A percentile compares a stretch with the other conserved stretches of the same genome.
Evolutionary conservation across 768 basidiomycete species (phyloP).

Genomic region (Pleurotus tuoliensis): DNA sequence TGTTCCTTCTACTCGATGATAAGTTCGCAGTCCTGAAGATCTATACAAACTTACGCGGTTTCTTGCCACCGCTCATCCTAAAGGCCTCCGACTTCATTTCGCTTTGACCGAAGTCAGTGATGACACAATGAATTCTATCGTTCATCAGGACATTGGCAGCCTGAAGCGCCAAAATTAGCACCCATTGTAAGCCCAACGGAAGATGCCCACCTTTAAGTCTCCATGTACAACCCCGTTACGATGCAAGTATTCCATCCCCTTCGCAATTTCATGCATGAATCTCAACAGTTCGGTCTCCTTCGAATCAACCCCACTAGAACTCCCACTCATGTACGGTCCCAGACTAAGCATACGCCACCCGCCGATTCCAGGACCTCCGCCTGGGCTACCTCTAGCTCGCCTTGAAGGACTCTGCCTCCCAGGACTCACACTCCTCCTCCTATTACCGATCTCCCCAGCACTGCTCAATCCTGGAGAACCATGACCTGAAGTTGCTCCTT

Average conservation of each 20-base stretch:
- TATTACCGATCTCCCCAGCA: slow-evolving; percentile 12
- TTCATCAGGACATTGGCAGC: slow-evolving; percentile 76
- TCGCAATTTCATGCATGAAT: slow-evolving; percentile 70
- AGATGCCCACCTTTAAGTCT: slow-evolving; percentile 63
- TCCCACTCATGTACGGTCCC: slow-evolving; percentile 4
- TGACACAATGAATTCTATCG: slow-evolving; percentile 60
- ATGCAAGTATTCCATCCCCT: slow-evolving; percentile 83
- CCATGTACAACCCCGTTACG: slow-evolving; percentile 67
- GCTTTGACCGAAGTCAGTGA: slow-evolving; percentile 82
- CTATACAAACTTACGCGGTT: slow-evolving; percentile 37
- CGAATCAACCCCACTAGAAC: background rate
- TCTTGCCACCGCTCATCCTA: slow-evolving; percentile 48
- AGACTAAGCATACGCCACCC: slow-evolving; percentile 6
- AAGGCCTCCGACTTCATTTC: slow-evolving; percentile 74
- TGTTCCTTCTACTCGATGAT: slow-evolving; percentile 45
- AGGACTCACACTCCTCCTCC: slow-evolving; percentile 6
- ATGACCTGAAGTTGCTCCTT: slow-evolving; percentile 10
- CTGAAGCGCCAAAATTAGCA: slow-evolving; percentile 22
- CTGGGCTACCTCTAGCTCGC: slow-evolving; percentile 2
- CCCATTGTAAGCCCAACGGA: background rate
- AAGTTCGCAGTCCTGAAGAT: background rate
- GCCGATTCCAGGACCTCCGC: slow-evolving; percentile 4
- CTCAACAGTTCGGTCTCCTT: slow-evolving; percentile 38
- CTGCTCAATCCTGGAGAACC: slow-evolving; percentile 8
- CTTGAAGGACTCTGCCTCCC: background rate